phyloP scores from a whole-genome alignment of 2,329 filamentous ascomycete genomes.

The Botrytis deweyae region DNA sequence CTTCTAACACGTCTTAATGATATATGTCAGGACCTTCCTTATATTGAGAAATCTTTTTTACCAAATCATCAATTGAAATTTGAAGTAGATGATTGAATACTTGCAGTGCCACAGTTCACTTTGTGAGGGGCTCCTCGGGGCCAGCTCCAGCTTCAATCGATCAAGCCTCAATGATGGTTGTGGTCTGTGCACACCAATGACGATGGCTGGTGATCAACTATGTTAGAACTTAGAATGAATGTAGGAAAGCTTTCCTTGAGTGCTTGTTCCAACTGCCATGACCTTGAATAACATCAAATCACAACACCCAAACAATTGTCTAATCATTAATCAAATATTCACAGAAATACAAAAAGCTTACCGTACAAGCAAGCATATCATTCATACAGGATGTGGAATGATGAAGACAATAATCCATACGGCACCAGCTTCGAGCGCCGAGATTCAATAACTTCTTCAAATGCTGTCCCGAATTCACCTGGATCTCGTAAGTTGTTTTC shows the following conservation, averaged over 20 bases:
- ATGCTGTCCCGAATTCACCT: conserved; percentile 64
- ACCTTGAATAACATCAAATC: background rate
- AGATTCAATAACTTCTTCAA: conserved; percentile 72
- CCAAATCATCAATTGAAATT: background rate
- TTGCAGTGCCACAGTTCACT: background rate
- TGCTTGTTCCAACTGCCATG: background rate
- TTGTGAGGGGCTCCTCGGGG: background rate
- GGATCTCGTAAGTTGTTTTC: conserved; percentile 48
- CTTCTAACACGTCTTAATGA: background rate
- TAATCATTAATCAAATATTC: background rate
- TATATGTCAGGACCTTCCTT: background rate
- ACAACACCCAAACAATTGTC: background rate
- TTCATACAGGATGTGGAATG: conserved; percentile 90
- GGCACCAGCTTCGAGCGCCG: conserved; percentile 85
- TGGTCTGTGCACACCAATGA: conserved; percentile 17
- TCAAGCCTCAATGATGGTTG: background rate
- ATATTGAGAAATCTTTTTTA: background rate
- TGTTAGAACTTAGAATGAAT: background rate
- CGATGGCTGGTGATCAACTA: conserved; percentile 16
- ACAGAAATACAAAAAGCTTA: conserved; percentile 23
- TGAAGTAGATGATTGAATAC: background rate
- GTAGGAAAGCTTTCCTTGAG: conserved; percentile 1
- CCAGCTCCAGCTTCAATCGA: background rate
- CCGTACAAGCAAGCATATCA: conserved; percentile 46
- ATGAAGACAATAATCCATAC: conserved; percentile 98